A percentile compares a stretch with the other conserved stretches of the same genome.
Evolutionary conservation across 1,284 basidiomycete genomes (phyloP).

Genomic region (Earliella scabrosa): DNA sequence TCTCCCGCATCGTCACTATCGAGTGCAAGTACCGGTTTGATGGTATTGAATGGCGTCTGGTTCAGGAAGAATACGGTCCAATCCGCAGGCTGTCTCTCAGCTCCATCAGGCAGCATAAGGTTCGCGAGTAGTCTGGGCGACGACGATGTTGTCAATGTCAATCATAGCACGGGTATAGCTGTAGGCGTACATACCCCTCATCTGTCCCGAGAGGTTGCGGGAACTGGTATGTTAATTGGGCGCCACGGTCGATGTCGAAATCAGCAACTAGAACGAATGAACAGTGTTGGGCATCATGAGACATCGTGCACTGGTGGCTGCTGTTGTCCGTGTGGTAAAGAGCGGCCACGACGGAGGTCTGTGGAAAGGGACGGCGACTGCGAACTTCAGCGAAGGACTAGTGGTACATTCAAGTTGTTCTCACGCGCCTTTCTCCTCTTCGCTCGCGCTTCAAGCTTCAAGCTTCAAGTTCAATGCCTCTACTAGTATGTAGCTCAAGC

Average conservation of each 20-base stretch:
- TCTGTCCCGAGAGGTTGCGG: slow-evolving; percentile 91
- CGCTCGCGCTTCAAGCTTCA: too few species aligned
- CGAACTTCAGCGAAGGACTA: too few species aligned
- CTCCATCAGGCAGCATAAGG: slow-evolving; percentile 98
- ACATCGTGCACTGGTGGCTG: too few species aligned
- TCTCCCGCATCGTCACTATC: slow-evolving; percentile 50
- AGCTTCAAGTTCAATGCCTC: too few species aligned
- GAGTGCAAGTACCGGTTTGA: slow-evolving; percentile 80
- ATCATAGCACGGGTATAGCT: neutral
- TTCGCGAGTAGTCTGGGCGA: slow-evolving; percentile 84
- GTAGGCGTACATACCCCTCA: slow-evolving; percentile 72
- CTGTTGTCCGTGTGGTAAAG: too few species aligned
- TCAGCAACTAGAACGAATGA: slow-evolving; percentile 94
- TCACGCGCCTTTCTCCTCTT: too few species aligned
- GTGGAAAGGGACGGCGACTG: too few species aligned
- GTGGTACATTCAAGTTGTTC: too few species aligned
- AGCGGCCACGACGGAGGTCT: too few species aligned
- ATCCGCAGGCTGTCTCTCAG: slow-evolving; percentile 92
- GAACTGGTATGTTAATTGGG: slow-evolving; percentile 91
- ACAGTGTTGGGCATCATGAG: slow-evolving; percentile 66
- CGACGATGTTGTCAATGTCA: neutral
- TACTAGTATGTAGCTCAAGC: too few species aligned
- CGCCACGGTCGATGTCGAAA: slow-evolving; percentile 93
- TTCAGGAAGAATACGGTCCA: slow-evolving; percentile 99
- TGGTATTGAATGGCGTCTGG: slow-evolving; percentile 86